Evolutionary conservation across 768 basidiomycete species (phyloP).

Genomic region (Coprinellus micaceus): DNA sequence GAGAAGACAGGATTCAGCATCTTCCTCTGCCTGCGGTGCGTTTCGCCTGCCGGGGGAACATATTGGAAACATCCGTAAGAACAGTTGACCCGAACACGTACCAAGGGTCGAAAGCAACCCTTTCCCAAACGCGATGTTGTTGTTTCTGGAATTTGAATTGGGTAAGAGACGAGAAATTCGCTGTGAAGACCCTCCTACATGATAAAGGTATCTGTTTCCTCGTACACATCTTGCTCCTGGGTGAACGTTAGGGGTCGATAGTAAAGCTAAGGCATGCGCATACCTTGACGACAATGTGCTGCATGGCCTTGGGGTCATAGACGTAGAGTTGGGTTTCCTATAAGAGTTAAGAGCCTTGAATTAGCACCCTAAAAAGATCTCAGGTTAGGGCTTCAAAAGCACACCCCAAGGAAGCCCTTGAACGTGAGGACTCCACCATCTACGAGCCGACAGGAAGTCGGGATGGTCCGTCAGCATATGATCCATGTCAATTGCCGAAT

Average conservation of each 20-base stretch:
- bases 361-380: background rate
- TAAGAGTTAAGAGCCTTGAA: background rate
- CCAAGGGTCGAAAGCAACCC: constrained; percentile 22
- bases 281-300: constrained; percentile 44
- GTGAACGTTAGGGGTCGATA: background rate
- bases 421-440: constrained; percentile 32
- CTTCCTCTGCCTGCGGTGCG: constrained; percentile 35
- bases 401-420: constrained; percentile 33
- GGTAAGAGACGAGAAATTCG: too few species aligned
- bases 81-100: constrained; percentile 2
- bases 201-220: constrained; percentile 23
- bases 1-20: constrained; percentile 38
- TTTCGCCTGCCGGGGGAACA: constrained; percentile 25
- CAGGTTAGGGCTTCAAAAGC: background rate
- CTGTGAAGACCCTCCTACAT: constrained; percentile 13
- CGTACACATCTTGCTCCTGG: constrained; percentile 30
- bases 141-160: constrained; percentile 9
- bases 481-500: too few species aligned
- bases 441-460: constrained; percentile 7
- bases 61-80: background rate
- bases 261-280: background rate
- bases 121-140: constrained; percentile 21
- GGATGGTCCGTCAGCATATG: too few species aligned
- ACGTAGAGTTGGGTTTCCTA: constrained; percentile 4
- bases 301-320: constrained; percentile 42